Evolutionary conservation across 163 green algal species (phyloP).

Genomic region (Chloromonas sp.): DNA sequence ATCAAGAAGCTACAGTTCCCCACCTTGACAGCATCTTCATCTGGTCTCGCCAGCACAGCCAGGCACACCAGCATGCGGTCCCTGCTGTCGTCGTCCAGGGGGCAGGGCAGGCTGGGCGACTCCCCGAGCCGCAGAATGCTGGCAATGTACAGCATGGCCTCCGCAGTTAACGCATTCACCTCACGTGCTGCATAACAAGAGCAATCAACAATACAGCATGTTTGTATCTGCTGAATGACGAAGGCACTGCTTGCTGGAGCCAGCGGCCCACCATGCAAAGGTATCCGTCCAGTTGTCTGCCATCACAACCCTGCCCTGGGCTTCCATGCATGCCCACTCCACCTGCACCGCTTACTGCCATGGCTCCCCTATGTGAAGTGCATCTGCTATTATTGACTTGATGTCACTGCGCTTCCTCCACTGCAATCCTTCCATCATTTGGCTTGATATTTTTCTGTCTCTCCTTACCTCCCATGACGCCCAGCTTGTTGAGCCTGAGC

Average conservation of each 20-base stretch:
- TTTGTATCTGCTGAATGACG: too few species aligned
- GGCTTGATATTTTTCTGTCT: not conserved
- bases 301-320: too few species aligned
- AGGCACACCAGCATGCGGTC: slow-evolving; percentile 85
- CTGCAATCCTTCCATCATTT: too few species aligned
- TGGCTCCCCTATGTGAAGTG: too few species aligned
- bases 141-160: slow-evolving; percentile 80
- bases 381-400: too few species aligned
- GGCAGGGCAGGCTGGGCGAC: slow-evolving; percentile 33
- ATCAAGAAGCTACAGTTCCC: not conserved
- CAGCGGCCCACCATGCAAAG: too few species aligned
- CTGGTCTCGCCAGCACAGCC: slow-evolving; percentile 47
- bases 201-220: too few species aligned
- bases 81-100: slow-evolving; percentile 79
- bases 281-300: too few species aligned
- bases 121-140: slow-evolving; percentile 82
- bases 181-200: not conserved
- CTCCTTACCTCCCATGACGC: slow-evolving; percentile 6
- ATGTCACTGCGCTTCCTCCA: too few species aligned
- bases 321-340: too few species aligned
- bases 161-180: slow-evolving; percentile 48
- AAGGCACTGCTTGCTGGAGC: too few species aligned
- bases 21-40: slow-evolving; percentile 31
- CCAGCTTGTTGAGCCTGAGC: slow-evolving; percentile 66
- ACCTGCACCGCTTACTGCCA: too few species aligned